Evolutionary conservation across 78 protist genomes (phyloP), one percentile per base, ranked within the genome.

Genomic region (Mastigamoeba balamuthi): DNA sequence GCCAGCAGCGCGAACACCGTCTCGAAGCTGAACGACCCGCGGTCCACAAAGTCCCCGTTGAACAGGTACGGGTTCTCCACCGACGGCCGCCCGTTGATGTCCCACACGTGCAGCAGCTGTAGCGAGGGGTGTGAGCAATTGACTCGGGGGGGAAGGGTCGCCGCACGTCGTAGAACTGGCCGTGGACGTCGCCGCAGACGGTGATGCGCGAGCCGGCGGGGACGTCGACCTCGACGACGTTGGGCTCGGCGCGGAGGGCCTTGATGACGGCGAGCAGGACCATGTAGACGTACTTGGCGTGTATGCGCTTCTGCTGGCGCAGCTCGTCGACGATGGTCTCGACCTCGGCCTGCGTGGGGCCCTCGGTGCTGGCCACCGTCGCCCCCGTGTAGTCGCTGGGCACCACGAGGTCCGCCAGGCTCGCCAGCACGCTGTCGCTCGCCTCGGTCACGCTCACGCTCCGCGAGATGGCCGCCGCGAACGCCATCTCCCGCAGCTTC

Each of bases 1-100:
- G 88, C 82, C 28, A 90, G 44, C 71, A 93, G 70, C 40, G 80
- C 29, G 35, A 82, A 0, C 23, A 88, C 63, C 30, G 79, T 80
- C 72, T 92, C 96, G 17, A 76, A 35, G 9, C 83, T 69, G 69
- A 73, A 92, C n/a, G 81, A n/a, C 17, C 88, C 88, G 17, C 82
- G 25, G 40, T 71, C 82, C 27, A 80, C 85, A 76, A 80, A 80
- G 52, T 80, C 76, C 7, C 95, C 96, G 66, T 93, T 93, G 79
- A 93, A 93, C 68, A 92, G 52, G 37, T 89, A 87, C 36, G 83
- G 79, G 66, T 0, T 82, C 40, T 3, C 4, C 1, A 53, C 66
- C 0, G 82, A 48, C 8, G 91, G 91, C 38, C 2, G 41, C 4
- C 95, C 95, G 75, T 91, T 89, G 28, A 85, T 0, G 42, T 81